Evolutionary conservation across 306 rosid genomes (phyloP), one percentile per base, ranked within the genome.

Genomic region (Medicago arabica): DNA sequence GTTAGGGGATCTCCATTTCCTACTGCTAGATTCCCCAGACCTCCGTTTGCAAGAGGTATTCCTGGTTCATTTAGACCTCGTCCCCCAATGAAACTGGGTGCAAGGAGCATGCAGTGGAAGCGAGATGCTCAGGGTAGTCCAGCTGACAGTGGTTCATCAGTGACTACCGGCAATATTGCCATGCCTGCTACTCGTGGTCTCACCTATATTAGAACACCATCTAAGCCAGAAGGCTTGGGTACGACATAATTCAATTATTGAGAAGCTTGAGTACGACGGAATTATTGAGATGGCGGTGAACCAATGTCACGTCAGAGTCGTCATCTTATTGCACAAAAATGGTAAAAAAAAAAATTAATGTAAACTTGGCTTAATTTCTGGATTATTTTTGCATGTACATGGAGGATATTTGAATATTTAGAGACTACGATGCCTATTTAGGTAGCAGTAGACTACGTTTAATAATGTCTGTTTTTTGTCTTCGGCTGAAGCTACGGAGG

Each of bases 61-160:
- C 51, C 97, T 19, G 89, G 91, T 84, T 85, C 89, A 21, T 87
- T 82, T 82, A 85, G 97, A 82, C 76, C 91, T 67, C 91, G 96
- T 7, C 84, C 88, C 38, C 88, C 88, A 2, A 74, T 87, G 16
- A 94, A 85, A 81, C 85, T 85, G 55, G 93, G 93, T 41, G 90
- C 93, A 18, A 86, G 97, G 85, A 95, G 97, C 91, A 16, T 90
- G 88, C 98, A 92, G 63, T 95, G 99, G 97, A 95, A 90, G 89
- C 86, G 99, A 38, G 97, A 89, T 74, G 78, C 89, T 53, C 96
- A 81, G 88, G 82, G 85, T 38, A 74, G 69, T 64, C 67, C 71
- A 11, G 72, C 89, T 21, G 97, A 85, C 58, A 79, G 71, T 62
- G 86, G 85, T 61, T 71, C 88, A 39, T 81, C 88, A 21, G 70